Base-by-base conservation (phyloP, 2,329 filamentous ascomycete genomes). In the Aschersonia sp. region DNA sequence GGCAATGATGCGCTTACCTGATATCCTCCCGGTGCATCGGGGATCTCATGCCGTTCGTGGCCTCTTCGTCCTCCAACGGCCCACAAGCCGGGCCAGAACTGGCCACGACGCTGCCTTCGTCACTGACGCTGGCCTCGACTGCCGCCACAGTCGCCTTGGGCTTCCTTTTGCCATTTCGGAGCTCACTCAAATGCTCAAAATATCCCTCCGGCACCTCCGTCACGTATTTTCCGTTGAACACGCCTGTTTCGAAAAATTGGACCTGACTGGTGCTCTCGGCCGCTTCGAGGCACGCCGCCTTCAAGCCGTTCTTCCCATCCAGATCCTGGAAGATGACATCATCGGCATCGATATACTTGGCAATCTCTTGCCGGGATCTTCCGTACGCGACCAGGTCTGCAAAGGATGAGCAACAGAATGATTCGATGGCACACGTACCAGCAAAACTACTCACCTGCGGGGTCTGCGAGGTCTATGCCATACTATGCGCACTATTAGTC, bases 221-320 rank as follows among this genome's bases (percentile, higher is more conserved):
- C 51, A 86, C 73, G 64, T 95, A 95, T 53, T 81, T 79, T 43
- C 90, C 90, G 59, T 81, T 87, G 68, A 97, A 95, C 7, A 95
- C 89, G 47, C 90, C 89, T 2, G 94, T 81, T 61, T 97, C 90
- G 54, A 95, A 95, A 48, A 82, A 71, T 7, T 71, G 71, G 56
- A 76, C 60, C 37, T 65, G 61, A 35, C 69, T 67, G 51, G 75
- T 66, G 48, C 74, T 67, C 45, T 48, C 44, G 5, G 79, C 81
- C 4, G 86, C 75, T 54, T 87, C 81, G 2, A 80, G 74, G 59
- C 89, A 95, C 0, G 88, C 80, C 32, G 74, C 78, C 59, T 84
- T 82, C n/a, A 97, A 71, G 39, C 45, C 48, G 45, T 49, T 35
- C 45, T 22, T 22, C 57, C 94, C 89, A 1, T 80, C 74, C 1